Evolutionary conservation across 305 asterid species (phyloP).

Genomic region (Rubia balearica): DNA sequence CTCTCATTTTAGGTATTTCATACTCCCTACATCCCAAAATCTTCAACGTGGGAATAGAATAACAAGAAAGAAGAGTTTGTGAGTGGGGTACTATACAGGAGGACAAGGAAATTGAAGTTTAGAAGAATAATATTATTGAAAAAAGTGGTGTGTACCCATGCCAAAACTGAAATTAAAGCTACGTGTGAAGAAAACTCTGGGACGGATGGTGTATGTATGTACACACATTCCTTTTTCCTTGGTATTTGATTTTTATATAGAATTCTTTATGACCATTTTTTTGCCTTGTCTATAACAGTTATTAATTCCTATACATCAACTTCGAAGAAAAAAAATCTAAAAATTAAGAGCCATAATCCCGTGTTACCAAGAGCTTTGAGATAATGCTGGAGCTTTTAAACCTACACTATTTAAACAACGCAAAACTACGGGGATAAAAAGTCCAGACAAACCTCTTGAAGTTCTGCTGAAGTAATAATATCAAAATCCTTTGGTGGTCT

Average conservation of each 20-base stretch:
- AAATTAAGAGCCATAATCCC: not conserved
- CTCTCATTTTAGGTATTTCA: not conserved
- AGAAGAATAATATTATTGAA: not conserved
- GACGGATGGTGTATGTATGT: not conserved
- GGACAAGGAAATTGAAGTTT: not conserved
- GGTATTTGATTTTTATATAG: not conserved
- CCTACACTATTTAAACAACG: not conserved
- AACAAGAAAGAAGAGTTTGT: not conserved
- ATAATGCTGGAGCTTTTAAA: slow-evolving; percentile 1
- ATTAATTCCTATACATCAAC: not conserved
- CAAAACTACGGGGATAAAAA: not conserved
- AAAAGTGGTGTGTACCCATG: not conserved
- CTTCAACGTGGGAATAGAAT: not conserved
- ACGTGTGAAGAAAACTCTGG: not conserved
- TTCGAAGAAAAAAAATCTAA: not conserved
- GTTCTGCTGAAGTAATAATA: slow-evolving; percentile 82
- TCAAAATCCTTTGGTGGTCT: slow-evolving; percentile 87
- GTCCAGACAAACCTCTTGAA: slow-evolving; percentile 47
- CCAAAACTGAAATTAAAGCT: not conserved
- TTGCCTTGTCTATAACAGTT: not conserved
- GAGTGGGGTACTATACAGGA: not conserved
- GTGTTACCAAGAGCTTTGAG: not conserved
- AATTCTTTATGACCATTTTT: no score
- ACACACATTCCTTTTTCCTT: not conserved
- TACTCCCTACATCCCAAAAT: not conserved